Evolutionary conservation across 2,329 filamentous ascomycete genomes (phyloP).

Genomic region (Xylariaceae sp.): DNA sequence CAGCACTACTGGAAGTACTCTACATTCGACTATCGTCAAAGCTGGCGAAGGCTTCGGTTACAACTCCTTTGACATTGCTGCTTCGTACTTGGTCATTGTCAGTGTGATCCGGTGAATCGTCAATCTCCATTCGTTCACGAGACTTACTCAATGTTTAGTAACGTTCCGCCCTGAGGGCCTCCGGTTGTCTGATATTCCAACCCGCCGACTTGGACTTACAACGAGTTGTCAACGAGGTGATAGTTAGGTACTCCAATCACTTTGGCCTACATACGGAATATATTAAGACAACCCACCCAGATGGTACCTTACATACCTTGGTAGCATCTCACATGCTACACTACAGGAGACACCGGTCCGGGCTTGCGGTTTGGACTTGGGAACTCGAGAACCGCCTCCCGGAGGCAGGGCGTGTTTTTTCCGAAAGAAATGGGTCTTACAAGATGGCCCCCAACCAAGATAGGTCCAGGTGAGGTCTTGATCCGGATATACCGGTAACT

Average conservation of each 20-base stretch:
- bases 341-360: neutral
- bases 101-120: neutral
- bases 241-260: no score
- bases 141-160: no score
- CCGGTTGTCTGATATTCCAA: no score
- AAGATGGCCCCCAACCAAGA: neutral
- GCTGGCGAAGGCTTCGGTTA: neutral
- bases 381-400: neutral
- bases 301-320: neutral
- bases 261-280: neutral
- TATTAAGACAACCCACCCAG: neutral
- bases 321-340: neutral
- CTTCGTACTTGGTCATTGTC: neutral
- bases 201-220: no score
- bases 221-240: no score
- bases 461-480: neutral
- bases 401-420: neutral
- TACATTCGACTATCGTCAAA: neutral
- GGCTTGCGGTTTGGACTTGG: neutral
- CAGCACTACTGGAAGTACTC: neutral
- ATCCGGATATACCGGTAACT: neutral
- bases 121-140: neutral
- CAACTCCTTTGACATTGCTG: neutral
- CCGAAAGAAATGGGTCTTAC: neutral
- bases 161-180: no score